phyloP scores from a whole-genome alignment of 148 eudicot species.

The Mesembryanthemum crystallinum region DNA sequence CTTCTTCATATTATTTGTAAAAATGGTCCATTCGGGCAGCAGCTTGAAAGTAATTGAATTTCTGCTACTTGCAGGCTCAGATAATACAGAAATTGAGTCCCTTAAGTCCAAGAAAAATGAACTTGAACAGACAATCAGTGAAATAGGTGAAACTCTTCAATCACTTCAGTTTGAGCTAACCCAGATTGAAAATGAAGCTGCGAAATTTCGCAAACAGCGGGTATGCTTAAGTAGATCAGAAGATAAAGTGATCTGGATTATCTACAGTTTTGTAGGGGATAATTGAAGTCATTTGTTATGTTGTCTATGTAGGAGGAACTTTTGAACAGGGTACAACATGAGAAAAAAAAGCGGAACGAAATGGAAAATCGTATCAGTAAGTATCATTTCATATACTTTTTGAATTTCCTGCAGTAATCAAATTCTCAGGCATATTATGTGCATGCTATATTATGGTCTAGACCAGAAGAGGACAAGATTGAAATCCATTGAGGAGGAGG shows the following conservation, averaged over 20 bases:
- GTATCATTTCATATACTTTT: slow-evolving; percentile 26
- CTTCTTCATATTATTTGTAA: not conserved
- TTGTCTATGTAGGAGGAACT: slow-evolving; percentile 61
- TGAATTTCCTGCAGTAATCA: slow-evolving; percentile 6
- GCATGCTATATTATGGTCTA: slow-evolving; percentile 28
- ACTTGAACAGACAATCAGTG: slow-evolving; percentile 48
- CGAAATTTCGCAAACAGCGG: slow-evolving; percentile 62
- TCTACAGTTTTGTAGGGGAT: not conserved
- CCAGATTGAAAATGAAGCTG: slow-evolving; percentile 70
- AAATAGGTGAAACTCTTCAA: slow-evolving; percentile 40
- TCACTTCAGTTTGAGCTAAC: slow-evolving; percentile 46
- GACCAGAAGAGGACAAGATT: slow-evolving; percentile 54
- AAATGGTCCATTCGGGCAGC: slow-evolving; percentile 2
- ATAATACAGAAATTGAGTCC: slow-evolving; percentile 57
- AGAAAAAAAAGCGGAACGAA: slow-evolving; percentile 52
- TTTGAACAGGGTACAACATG: slow-evolving; percentile 28
- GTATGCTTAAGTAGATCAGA: slow-evolving; percentile 39
- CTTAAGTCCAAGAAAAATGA: slow-evolving; percentile 47
- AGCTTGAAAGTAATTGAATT: slow-evolving; percentile 3
- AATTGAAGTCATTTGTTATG: slow-evolving; percentile 7
- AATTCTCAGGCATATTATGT: not conserved
- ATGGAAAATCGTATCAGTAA: slow-evolving; percentile 64
- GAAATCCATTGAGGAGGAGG: slow-evolving; percentile 52
- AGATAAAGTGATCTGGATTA: not conserved
- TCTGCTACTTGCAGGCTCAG: slow-evolving; percentile 50